Evolutionary conservation across 176 grass and related monocot species (phyloP), one percentile per base, ranked within the genome.

Genomic region (Elymus sibiricus): DNA sequence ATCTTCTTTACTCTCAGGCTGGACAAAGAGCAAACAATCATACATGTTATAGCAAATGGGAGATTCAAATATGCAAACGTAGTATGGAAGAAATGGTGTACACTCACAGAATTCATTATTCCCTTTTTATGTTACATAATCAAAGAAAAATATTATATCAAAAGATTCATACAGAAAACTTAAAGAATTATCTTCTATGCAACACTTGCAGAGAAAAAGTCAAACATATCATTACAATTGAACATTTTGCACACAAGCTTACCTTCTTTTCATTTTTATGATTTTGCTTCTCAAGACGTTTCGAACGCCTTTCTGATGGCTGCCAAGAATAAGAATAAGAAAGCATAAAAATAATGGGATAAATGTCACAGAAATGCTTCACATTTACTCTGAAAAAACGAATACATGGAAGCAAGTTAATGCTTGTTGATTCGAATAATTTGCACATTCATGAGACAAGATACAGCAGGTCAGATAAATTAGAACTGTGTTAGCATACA

Each of bases 1-100:
- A 80, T 85, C 87, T 40, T 89, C 92, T 86, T 91, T 88, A 79
- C 76, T 88, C 25, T 91, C 77, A 49, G 69, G 56, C 94, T 97
- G 69, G 6, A 88, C 21, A 11, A 89, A 71, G 70, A 56, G 34
- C 1, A 83, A 43, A 51, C 39, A 90, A 22, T 68, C 34, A 38
- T 58, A 39, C 39, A 0, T 42, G n/a, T 86, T 86, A 78, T 39
- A 78, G 27, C 24, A 59, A 83, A 81, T 17, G 8, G 4, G 32
- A 66, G 37, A 81, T 34, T 59, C 9, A 12, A 37, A 68, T 62
- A 77, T 40, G 62, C 71, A 28, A n/a, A 27, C 53, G 7, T 25
- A 66, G 34, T 68, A 74, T 19, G 71, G 32, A 83, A 70, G 12
- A 79, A 79, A 59, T 68, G 27, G 53, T 76, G 46, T 80, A 32